Percentiles rank a stretch among this genome's conserved stretches.
phyloP scores from a whole-genome alignment of 2,329 filamentous ascomycete species.

The Pestalotiopsis sp. region DNA sequence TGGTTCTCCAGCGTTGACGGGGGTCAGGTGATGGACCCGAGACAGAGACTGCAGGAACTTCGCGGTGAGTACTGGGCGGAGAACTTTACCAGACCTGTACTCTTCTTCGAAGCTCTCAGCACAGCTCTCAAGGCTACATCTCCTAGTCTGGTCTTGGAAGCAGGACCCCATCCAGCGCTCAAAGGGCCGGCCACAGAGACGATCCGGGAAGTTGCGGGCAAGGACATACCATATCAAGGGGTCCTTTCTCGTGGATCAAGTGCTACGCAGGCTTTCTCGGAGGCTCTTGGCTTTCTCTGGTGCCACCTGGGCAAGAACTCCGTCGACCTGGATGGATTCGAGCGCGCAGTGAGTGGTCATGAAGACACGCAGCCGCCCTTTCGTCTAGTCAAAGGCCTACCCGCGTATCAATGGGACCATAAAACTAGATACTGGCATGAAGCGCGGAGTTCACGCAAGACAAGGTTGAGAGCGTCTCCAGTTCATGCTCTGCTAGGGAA shows the following conservation, averaged over 20 bases:
- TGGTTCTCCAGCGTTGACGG: conserved; percentile 16
- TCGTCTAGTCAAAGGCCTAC: conserved; percentile 17
- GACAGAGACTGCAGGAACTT: not conserved
- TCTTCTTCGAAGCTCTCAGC: conserved; percentile 5
- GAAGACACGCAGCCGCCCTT: not conserved
- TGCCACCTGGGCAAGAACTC: not conserved
- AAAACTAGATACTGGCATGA: conserved; percentile 20
- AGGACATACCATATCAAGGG: conserved; percentile 17
- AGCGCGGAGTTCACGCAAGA: conserved; percentile 11
- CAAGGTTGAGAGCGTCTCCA: not conserved
- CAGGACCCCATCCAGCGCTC: conserved; percentile 11
- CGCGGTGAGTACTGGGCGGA: conserved; percentile 9
- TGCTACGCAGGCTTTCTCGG: conserved; percentile 13
- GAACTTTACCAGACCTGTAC: not conserved
- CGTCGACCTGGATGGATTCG: not conserved
- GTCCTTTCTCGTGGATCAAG: conserved; percentile 7
- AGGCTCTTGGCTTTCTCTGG: conserved; percentile 19
- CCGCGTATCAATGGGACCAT: conserved; percentile 22
- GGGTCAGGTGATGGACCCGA: not conserved
- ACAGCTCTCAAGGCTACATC: not conserved
- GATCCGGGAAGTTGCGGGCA: not conserved
- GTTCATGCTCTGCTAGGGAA: conserved; percentile 19
- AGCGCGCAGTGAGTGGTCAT: not conserved
- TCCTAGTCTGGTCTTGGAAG: not conserved
- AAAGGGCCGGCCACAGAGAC: conserved; percentile 13